phyloP scores from a whole-genome alignment of 2,329 filamentous ascomycete species.

The Talaromyces sp. region DNA sequence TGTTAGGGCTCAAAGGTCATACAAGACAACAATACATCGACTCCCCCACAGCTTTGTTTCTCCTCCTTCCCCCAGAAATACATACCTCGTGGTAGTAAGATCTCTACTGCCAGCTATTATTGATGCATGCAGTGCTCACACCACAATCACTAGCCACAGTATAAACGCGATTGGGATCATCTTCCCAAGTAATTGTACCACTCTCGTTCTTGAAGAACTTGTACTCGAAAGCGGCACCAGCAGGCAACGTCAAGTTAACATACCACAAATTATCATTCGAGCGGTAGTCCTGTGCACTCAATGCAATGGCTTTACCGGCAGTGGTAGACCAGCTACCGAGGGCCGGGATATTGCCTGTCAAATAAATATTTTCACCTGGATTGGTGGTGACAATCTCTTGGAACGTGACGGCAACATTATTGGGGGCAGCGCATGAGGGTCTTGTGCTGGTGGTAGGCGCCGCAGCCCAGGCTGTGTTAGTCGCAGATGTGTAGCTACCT shows the following conservation, averaged over 20 bases:
- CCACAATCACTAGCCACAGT: slow-evolving; percentile 37
- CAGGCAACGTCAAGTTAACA: slow-evolving; percentile 49
- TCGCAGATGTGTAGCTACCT: slow-evolving; percentile 23
- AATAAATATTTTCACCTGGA: slow-evolving; percentile 60
- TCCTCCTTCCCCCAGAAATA: not conserved
- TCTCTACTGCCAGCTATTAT: slow-evolving; percentile 35
- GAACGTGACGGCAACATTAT: slow-evolving; percentile 58
- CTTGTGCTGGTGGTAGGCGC: slow-evolving; percentile 6
- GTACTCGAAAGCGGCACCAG: slow-evolving; percentile 57
- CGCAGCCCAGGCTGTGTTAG: slow-evolving; percentile 22
- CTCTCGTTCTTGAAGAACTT: slow-evolving; percentile 62
- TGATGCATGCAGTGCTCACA: slow-evolving; percentile 29
- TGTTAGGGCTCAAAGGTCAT: no score
- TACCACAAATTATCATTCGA: slow-evolving; percentile 58
- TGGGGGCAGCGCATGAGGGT: slow-evolving; percentile 21
- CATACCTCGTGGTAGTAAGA: not conserved
- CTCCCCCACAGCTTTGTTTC: not conserved
- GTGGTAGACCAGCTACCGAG: slow-evolving; percentile 60
- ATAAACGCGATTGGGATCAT: slow-evolving; percentile 46
- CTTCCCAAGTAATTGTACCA: slow-evolving; percentile 60
- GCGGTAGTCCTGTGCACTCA: slow-evolving; percentile 58
- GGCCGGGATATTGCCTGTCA: slow-evolving; percentile 55
- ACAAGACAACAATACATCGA: no score
- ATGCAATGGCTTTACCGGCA: slow-evolving; percentile 44
- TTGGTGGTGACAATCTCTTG: slow-evolving; percentile 53